Base-by-base conservation (phyloP, 2,329 filamentous ascomycete species). In the Clarireedia homoeocarpa region DNA sequence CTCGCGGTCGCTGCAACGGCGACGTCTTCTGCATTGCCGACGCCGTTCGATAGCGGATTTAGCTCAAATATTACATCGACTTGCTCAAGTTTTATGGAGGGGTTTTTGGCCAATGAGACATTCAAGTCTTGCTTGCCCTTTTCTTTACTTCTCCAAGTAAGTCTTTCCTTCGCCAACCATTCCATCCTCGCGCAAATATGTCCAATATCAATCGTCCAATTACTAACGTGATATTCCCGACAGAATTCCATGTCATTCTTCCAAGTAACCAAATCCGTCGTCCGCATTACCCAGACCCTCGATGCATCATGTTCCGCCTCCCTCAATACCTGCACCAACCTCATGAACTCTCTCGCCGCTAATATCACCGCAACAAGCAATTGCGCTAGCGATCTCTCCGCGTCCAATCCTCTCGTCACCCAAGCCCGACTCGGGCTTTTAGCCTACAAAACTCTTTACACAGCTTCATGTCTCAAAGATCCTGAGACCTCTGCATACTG, bases 171-270 rank as follows among this genome's bases (percentile, higher is more conserved):
- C 23, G 7, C n/a, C 20, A n/a, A 14, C 34, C 30, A 7, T n/a
- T 9, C 17, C 15, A 17, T 38, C 30, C 17, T 17, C 6, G 5
- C 14, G 10, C 34, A 15, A 14, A 17, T 24, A 7, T 6, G 30
- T 36, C 24, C 23, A 7, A 17, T 26, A 15, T 36, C 47, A 42
- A 39, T 26, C 39, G 5, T 9, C 23, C 14, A 9, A 20, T 42
- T 42, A 5, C 46, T 50, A 36, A 55, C 5, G n/a, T 10, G 6
- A 26, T 34, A 9, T 6, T 17, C 24, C 10, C 14, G 2, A 15
- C 69, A 95, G 84, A 90, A 88, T 60, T 96, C 92, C 9, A 81
- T 79, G 51, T 83, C 83, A 42, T 96, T 96, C 74, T 97, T 97
- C 75, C 76, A 89, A 55, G 85, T 85, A 17, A 79, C 86, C 59